Evolutionary conservation across 2,329 filamentous ascomycete species (phyloP), one percentile per base, ranked within the genome.

Genomic region (Aspergillus sclerotialis): DNA sequence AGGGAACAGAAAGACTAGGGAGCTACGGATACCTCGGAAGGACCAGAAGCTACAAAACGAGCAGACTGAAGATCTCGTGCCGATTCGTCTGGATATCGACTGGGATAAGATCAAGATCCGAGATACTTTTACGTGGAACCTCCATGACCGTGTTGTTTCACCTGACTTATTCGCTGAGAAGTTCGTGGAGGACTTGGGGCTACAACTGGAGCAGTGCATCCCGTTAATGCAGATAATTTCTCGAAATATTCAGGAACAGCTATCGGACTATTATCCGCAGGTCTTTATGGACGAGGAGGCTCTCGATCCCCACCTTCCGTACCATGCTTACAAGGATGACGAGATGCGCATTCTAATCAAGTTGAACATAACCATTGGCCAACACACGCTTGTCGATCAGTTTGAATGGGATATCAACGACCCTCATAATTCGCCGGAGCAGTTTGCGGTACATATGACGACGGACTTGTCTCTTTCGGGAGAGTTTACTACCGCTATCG

Each of bases 361-460:
- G 63, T 73, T 98, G 32, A 95, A 96, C 63, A 94, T 98, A 53
- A 96, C 92, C 5, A 95, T 98, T 54, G 92, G 90, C 26, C 83
- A 86, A 44, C 86, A 94, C 55, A 96, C 89, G 0, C 71, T 98
- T 16, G 82, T 95, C 23, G 92, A 98, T 53, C 92, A 96, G 58
- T 96, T 98, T 42, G 92, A 98, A 63, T 98, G 92, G 92, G 92
- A 98, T 50, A 88, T 96, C 57, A 96, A 96, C 63, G 93, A 94
- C 58, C 84, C 89, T 0, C 68, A 82, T 35, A 98, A 98, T 60
- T 93, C 84, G 0, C 88, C 92, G 2, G 92, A 98, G 63, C 87
- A 94, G 38, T 98, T 98, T 59, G 92, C 92, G 16, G 71, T 77
- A 41, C 81, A 81, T 56, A 94, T 96, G 86, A 80, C 89, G 0